Evolutionary conservation across 1,139 yeast genomes (phyloP).

Genomic region (Taphrina flavorubra): DNA sequence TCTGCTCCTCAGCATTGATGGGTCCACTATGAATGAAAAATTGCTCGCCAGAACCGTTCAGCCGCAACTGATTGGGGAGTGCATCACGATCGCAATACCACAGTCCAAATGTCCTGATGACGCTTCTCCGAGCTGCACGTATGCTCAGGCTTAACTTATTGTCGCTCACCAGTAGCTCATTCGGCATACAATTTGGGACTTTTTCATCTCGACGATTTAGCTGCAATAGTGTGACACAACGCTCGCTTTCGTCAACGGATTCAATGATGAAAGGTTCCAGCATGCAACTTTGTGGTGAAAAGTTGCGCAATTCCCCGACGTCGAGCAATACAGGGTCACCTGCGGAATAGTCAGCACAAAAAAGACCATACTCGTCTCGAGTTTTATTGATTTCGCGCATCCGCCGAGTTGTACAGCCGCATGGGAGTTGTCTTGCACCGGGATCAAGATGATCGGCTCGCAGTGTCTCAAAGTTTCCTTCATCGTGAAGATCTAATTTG

Average conservation of each 20-base stretch:
- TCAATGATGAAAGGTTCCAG: slow-evolving; percentile 4
- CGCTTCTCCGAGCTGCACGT: slow-evolving; percentile 1
- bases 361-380: background rate
- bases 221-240: background rate
- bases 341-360: background rate
- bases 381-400: slow-evolving; percentile 1
- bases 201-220: background rate
- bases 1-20: background rate
- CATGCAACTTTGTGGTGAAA: slow-evolving; percentile 8
- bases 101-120: background rate
- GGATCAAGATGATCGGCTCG: background rate
- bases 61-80: slow-evolving; percentile 11
- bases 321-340: slow-evolving; percentile 8
- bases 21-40: background rate
- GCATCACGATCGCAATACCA: background rate
- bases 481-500: slow-evolving; percentile 14
- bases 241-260: background rate
- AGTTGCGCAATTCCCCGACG: background rate
- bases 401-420: background rate
- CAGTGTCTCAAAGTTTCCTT: slow-evolving; percentile 12
- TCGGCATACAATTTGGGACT: background rate
- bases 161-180: background rate
- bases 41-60: slow-evolving; percentile 13
- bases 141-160: background rate
- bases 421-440: background rate